Evolutionary conservation across 768 basidiomycete genomes (phyloP).

Genomic region (Suillus clintonianus): DNA sequence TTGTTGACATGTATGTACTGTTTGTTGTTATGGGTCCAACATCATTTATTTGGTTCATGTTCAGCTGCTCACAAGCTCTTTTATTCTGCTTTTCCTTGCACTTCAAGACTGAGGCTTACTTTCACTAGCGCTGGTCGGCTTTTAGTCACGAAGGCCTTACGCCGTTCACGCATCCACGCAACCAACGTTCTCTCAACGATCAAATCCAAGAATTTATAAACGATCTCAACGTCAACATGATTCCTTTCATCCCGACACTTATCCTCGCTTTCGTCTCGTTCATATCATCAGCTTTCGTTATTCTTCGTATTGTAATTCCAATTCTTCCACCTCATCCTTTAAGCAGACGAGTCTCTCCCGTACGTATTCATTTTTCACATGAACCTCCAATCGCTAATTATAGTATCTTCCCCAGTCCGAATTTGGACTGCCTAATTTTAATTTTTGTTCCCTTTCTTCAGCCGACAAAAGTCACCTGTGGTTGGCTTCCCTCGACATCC

Average conservation of each 20-base stretch:
- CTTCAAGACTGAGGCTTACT: constrained; percentile 22
- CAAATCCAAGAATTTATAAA: constrained; percentile 6
- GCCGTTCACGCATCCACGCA: constrained; percentile 34
- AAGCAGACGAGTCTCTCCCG: constrained; percentile 74
- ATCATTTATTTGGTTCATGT: constrained; percentile 25
- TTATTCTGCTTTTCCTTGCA: constrained; percentile 9
- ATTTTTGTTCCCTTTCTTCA: constrained; percentile 60
- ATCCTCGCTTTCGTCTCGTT: constrained; percentile 72
- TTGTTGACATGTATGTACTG: constrained; percentile 12
- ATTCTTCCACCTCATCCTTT: constrained; percentile 73
- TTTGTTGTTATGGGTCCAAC: constrained; percentile 25
- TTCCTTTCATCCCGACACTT: constrained; percentile 67
- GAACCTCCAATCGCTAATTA: constrained; percentile 13
- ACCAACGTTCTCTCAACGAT: constrained; percentile 21
- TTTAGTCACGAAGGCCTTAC: constrained; percentile 39
- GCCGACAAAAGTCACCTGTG: constrained; percentile 75
- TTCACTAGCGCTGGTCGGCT: constrained; percentile 26
- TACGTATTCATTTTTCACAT: constrained; percentile 34
- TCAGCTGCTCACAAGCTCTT: not conserved
- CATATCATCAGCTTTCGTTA: constrained; percentile 69
- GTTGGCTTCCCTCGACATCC: constrained; percentile 66
- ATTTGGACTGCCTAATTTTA: constrained; percentile 65
- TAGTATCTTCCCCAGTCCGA: constrained; percentile 52
- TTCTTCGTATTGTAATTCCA: constrained; percentile 75
- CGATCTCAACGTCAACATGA: constrained; percentile 44